Evolutionary conservation across 345 rosid species (phyloP).

Genomic region (Isatis tinctoria): DNA sequence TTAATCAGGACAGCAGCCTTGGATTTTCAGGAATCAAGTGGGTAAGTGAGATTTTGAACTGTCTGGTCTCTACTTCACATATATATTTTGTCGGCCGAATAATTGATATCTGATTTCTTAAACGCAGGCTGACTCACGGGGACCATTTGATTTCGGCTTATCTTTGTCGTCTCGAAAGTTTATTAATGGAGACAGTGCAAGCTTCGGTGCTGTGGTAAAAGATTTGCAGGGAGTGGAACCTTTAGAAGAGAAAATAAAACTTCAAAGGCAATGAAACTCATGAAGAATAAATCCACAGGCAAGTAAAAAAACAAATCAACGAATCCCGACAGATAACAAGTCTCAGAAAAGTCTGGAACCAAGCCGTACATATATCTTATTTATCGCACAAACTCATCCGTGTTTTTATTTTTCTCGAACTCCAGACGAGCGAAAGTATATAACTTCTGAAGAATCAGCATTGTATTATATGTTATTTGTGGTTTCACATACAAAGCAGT

Average conservation of each 20-base stretch:
- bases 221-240: constrained; percentile 5
- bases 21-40: constrained; percentile 90
- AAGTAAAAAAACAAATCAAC: neutral
- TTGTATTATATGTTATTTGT: no score
- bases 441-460: no score
- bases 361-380: neutral
- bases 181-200: constrained; percentile 37
- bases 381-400: neutral
- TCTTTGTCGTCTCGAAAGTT: constrained; percentile 51
- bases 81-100: neutral
- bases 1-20: constrained; percentile 71
- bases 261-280: constrained; percentile 4
- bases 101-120: neutral
- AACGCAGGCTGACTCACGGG: constrained; percentile 72
- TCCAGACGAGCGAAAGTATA: no score
- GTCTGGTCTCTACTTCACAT: neutral
- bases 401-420: neutral
- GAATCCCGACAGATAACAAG: neutral
- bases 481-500: no score
- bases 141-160: constrained; percentile 79
- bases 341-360: neutral
- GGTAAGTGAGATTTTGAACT: constrained; percentile 41
- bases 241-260: neutral
- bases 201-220: constrained; percentile 34
- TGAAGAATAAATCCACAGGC: neutral